phyloP scores from a whole-genome alignment of 352 stramenopile species.

The Globisporangium barbulae region DNA sequence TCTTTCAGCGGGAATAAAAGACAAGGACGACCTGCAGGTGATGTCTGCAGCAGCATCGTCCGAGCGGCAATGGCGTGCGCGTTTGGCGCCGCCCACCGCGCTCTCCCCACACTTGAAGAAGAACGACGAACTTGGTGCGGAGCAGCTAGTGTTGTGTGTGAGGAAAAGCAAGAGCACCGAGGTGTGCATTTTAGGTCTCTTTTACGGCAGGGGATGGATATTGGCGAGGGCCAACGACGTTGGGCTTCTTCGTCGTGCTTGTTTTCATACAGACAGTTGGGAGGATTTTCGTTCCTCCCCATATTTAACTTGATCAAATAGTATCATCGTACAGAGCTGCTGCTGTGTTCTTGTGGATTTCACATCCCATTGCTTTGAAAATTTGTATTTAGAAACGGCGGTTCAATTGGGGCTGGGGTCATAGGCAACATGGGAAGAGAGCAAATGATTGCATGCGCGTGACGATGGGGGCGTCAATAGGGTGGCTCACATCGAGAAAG shows the following conservation, averaged over 20 bases:
- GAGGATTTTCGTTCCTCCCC: not conserved
- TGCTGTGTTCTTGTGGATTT: not conserved
- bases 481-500: too few relatives aligned
- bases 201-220: constrained; percentile 4
- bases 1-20: constrained; percentile 9
- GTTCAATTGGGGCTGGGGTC: too few relatives aligned
- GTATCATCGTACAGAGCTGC: constrained; percentile 1
- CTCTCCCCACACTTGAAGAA: not conserved
- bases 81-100: not conserved
- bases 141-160: constrained; percentile 5
- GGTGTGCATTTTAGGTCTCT: constrained; percentile 9
- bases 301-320: constrained; percentile 11
- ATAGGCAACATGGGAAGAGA: too few relatives aligned
- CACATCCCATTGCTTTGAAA: too few relatives aligned
- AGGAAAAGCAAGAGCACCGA: not conserved
- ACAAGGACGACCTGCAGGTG: constrained; percentile 12
- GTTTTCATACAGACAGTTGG: not conserved
- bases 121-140: not conserved
- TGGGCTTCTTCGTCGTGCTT: not conserved
- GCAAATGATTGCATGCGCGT: too few relatives aligned
- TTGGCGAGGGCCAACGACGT: not conserved
- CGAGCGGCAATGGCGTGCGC: not conserved
- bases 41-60: constrained; percentile 17
- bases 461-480: too few relatives aligned
- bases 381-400: too few relatives aligned